These are phyloP conservation scores for Monilinia polystroma DNA, from an alignment of 2,329 filamentous ascomycete species.

Conservation along the genomic window DNA sequence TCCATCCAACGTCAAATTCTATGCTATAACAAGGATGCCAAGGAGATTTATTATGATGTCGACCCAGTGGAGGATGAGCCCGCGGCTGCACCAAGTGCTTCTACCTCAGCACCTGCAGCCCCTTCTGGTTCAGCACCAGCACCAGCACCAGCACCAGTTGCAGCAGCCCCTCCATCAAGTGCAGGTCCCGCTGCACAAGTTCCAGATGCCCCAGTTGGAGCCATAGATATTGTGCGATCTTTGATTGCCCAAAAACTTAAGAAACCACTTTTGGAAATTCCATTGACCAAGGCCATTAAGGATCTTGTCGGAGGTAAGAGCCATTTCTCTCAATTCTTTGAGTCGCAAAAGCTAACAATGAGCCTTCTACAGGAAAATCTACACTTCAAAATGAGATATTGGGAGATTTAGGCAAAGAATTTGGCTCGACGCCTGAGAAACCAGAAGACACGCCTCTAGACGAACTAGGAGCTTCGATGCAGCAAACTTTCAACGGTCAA, in stretches of 20 bases:
- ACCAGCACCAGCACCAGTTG: constrained; percentile 53
- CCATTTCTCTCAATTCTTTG: neutral
- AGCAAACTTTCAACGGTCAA: constrained; percentile 97
- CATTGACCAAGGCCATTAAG: constrained; percentile 95
- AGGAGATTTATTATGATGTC: constrained; percentile 99
- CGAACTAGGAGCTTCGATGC: constrained; percentile 92
- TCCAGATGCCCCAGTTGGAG: constrained; percentile 81
- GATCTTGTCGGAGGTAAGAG: constrained; percentile 89
- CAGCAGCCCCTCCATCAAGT: constrained; percentile 60
- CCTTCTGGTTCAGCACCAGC: constrained; percentile 50
- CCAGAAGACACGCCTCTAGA: constrained; percentile 96
- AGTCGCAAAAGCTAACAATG: constrained; percentile 25
- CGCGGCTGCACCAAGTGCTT: constrained; percentile 49
- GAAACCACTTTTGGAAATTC: constrained; percentile 85
- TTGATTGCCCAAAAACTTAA: constrained; percentile 97
- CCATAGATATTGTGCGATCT: constrained; percentile 83
- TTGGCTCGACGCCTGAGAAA: constrained; percentile 96
- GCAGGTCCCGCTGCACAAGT: constrained; percentile 85
- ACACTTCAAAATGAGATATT: constrained; percentile 98
- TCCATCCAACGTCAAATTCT: constrained; percentile 96
- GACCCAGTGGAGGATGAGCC: constrained; percentile 92
- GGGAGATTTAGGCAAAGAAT: constrained; percentile 96
- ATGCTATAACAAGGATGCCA: constrained; percentile 99
- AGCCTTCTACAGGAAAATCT: constrained; percentile 72
- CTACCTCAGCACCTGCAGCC: constrained; percentile 44